Conservation (phyloP, 495 filamentous ascomycete genomes). For the Hypoxylon intermedium region DNA sequence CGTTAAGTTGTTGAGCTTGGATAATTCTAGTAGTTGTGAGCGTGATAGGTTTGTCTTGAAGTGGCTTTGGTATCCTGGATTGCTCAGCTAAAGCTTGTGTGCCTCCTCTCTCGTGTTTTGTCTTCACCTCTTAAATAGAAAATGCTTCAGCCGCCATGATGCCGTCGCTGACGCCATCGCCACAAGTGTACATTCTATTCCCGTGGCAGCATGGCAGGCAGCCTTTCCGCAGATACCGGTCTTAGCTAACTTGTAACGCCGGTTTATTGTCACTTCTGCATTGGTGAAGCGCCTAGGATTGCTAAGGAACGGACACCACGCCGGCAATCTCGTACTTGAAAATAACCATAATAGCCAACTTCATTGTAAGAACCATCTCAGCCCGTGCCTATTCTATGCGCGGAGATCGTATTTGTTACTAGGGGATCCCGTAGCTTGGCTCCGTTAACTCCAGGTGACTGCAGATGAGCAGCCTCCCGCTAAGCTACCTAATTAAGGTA, state of each 20-base stretch:
- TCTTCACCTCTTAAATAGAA: slow-evolving; percentile 13
- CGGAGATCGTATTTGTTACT: background rate
- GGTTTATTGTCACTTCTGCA: background rate
- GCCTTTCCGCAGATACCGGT: slow-evolving; percentile 8
- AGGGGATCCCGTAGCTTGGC: background rate
- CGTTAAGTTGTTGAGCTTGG: background rate
- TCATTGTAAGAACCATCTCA: background rate
- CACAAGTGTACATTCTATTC: background rate
- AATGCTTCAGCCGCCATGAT: background rate
- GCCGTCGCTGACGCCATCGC: slow-evolving; percentile 6
- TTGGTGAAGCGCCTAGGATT: background rate
- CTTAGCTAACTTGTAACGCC: slow-evolving; percentile 22
- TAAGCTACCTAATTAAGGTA: background rate
- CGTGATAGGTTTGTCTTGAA: background rate
- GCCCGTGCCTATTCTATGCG: background rate
- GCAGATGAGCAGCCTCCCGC: slow-evolving; percentile 2
- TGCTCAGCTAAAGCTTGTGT: background rate
- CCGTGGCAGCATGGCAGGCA: background rate
- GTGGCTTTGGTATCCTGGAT: background rate
- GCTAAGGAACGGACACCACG: background rate
- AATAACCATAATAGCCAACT: background rate
- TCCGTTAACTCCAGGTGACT: slow-evolving; percentile 35
- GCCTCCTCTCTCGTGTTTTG: background rate
- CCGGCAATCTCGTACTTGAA: background rate
- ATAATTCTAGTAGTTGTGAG: background rate